phyloP scores from a whole-genome alignment of 2,329 filamentous ascomycete species.

The Knufia petricola region DNA sequence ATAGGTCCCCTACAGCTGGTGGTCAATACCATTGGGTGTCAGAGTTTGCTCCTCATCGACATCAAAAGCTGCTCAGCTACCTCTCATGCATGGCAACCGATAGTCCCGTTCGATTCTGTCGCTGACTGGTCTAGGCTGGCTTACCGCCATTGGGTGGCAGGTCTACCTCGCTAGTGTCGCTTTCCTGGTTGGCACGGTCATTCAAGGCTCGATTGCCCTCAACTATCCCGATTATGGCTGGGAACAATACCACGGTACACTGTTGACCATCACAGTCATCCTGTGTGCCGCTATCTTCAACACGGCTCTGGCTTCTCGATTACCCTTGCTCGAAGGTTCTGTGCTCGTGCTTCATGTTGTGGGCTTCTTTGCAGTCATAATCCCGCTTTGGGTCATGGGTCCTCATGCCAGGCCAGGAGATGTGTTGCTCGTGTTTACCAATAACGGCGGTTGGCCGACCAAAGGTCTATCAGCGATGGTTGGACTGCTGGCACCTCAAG shows the following conservation, averaged over 20 bases:
- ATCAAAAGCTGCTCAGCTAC: slow-evolving; percentile 29
- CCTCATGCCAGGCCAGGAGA: slow-evolving; percentile 29
- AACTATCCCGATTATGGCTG: slow-evolving; percentile 34
- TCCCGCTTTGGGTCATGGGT: slow-evolving; percentile 35
- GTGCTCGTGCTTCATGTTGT: slow-evolving; percentile 36
- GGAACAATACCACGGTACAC: slow-evolving; percentile 36
- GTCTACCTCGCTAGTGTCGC: slow-evolving; percentile 24
- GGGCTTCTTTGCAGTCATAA: slow-evolving; percentile 35
- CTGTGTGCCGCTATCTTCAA: slow-evolving; percentile 35
- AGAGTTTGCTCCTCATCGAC: slow-evolving; percentile 28
- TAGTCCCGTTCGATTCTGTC: slow-evolving; percentile 3
- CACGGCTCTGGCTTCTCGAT: slow-evolving; percentile 32
- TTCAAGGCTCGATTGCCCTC: slow-evolving; percentile 38
- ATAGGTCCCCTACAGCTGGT: slow-evolving; percentile 30
- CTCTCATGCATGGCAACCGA: slow-evolving; percentile 18
- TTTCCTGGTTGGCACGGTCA: slow-evolving; percentile 36
- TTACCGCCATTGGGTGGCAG: slow-evolving; percentile 27
- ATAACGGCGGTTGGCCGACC: slow-evolving; percentile 32
- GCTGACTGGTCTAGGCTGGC: slow-evolving; percentile 24
- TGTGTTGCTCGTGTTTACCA: slow-evolving; percentile 33
- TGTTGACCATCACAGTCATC: slow-evolving; percentile 34
- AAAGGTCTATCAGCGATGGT: slow-evolving; percentile 25
- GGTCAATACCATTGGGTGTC: too few relatives aligned
- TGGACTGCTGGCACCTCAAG: slow-evolving; percentile 24
- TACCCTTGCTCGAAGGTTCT: slow-evolving; percentile 33